Percentiles rank a stretch among this genome's conserved stretches.
These are phyloP conservation scores for Paramecium biaurelia DNA, from an alignment of 73 alveolate species.

Conservation along the genomic window DNA sequence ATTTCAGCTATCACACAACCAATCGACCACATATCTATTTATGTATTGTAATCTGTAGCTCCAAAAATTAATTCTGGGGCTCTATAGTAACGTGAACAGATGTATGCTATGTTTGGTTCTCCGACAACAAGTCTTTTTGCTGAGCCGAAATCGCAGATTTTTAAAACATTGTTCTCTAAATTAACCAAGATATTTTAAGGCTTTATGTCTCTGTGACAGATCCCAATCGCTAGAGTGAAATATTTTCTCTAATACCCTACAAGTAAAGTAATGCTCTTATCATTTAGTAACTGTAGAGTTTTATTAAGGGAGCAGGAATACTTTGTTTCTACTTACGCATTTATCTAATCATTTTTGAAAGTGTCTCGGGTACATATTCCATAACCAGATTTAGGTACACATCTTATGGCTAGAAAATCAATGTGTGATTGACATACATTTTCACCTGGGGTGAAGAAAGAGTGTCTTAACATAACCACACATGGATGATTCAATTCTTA, in stretches of 20 bases:
- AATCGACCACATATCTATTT: constrained; percentile 89
- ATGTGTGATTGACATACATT: constrained; percentile 18
- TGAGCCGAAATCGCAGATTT: constrained; percentile 87
- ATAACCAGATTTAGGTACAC: constrained; percentile 86
- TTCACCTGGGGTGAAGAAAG: constrained; percentile 86
- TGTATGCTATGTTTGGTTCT: constrained; percentile 81
- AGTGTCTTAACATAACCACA: constrained; percentile 77
- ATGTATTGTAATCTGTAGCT: constrained; percentile 72
- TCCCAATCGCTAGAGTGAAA: constrained; percentile 61
- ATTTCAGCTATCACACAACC: constrained; percentile 95
- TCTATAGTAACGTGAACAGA: constrained; percentile 82
- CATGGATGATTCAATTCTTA: constrained; percentile 88
- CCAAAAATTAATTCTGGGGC: constrained; percentile 84
- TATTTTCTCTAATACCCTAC: constrained; percentile 57
- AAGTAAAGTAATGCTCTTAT: constrained; percentile 81
- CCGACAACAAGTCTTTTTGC: constrained; percentile 85
- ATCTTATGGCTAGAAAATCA: constrained; percentile 71
- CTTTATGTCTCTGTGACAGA: constrained; percentile 86
- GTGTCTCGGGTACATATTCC: constrained; percentile 93
- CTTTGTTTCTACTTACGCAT: constrained; percentile 72
- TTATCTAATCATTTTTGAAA: constrained; percentile 73
- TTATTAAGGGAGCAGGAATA: constrained; percentile 78
- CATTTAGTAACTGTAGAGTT: constrained; percentile 89
- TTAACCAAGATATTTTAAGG: constrained; percentile 75
- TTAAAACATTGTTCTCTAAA: constrained; percentile 59